These are phyloP conservation scores for Phytopythium oedochilum DNA, from an alignment of 352 stramenopile species.

Conservation along the genomic window DNA sequence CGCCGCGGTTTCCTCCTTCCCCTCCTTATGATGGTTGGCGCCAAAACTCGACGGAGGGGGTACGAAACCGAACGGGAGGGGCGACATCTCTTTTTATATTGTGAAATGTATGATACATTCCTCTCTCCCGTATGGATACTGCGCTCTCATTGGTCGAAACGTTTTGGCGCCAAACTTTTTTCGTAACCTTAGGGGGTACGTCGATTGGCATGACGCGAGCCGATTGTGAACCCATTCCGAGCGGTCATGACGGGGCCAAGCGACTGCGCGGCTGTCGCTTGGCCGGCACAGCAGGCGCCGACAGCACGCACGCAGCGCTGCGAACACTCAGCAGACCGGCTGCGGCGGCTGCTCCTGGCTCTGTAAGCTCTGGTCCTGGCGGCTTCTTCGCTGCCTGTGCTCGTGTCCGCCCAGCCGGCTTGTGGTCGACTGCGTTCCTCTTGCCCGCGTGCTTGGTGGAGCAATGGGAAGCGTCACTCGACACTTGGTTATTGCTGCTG, in stretches of 20 bases:
- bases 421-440: not conserved
- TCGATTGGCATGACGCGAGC: too few relatives aligned
- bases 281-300: not conserved
- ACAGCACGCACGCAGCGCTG: not conserved
- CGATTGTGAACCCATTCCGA: not conserved
- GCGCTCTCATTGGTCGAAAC: not conserved
- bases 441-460: not conserved
- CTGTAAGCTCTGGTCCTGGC: not conserved
- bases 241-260: not conserved
- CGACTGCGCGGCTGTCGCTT: not conserved
- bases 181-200: not conserved
- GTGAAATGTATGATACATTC: not conserved
- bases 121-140: not conserved
- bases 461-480: not conserved
- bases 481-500: conserved; percentile 1
- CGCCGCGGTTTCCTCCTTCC: conserved; percentile 7
- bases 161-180: conserved; percentile 1
- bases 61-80: conserved; percentile 3
- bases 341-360: not conserved
- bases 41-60: conserved; percentile 22
- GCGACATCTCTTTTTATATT: conserved; percentile 9
- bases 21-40: conserved; percentile 15
- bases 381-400: not conserved
- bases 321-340: not conserved
- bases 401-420: not conserved